Percentiles rank a stretch among this genome's conserved stretches.
phyloP scores from a whole-genome alignment of 495 filamentous ascomycete genomes.

The Lasiosphaeria miniovina region DNA sequence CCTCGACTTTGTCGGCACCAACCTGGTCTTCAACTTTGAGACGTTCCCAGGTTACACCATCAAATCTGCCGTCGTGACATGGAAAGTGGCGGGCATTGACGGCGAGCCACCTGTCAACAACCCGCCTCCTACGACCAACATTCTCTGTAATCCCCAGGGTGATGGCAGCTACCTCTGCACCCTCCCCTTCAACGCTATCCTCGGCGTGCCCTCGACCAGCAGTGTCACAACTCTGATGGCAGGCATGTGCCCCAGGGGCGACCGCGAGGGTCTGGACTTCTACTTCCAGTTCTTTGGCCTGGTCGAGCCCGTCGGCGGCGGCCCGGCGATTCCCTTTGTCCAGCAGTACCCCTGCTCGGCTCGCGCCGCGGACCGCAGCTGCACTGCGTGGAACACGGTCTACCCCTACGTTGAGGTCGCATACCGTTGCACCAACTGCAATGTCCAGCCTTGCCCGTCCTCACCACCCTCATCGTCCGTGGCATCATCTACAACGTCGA shows the following conservation, averaged over 20 bases:
- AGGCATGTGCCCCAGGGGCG: constrained; percentile 18
- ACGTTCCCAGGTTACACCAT: constrained; percentile 16
- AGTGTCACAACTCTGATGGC: constrained; percentile 4
- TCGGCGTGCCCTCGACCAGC: constrained; percentile 5
- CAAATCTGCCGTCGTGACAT: constrained; percentile 6
- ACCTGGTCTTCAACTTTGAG: constrained; percentile 15
- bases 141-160: constrained; percentile 6
- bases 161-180: constrained; percentile 7
- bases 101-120: neutral
- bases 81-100: constrained; percentile 8
- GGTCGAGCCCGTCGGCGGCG: neutral
- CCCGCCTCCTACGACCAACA: constrained; percentile 4
- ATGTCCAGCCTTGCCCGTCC: neutral
- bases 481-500: neutral
- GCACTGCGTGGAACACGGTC: constrained; percentile 8
- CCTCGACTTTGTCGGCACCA: constrained; percentile 9
- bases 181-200: constrained; percentile 18
- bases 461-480: neutral
- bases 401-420: constrained; percentile 5
- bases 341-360: constrained; percentile 10
- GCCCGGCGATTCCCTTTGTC: neutral
- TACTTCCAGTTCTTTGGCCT: constrained; percentile 12
- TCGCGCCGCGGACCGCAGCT: constrained; percentile 1
- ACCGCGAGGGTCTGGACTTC: constrained; percentile 10
- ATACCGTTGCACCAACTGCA: constrained; percentile 16